Evolutionary conservation across 768 basidiomycete genomes (phyloP).

Genomic region (Pluteus cervinus): DNA sequence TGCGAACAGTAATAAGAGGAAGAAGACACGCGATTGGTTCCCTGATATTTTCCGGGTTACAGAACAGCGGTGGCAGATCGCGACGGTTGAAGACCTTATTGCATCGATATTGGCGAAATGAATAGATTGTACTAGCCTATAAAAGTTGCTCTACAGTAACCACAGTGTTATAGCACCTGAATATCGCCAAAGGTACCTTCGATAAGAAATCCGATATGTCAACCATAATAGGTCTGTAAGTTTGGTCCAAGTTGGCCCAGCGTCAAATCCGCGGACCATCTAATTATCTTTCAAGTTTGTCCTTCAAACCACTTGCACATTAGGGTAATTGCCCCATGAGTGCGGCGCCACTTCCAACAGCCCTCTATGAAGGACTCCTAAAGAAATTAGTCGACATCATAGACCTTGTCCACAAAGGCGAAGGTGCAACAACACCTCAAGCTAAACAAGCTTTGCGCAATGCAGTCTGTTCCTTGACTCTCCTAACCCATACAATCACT

Average conservation of each 20-base stretch:
- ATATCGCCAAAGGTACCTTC: too few species aligned
- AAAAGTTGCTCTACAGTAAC: too few species aligned
- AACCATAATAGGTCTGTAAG: too few species aligned
- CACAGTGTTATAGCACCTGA: too few species aligned
- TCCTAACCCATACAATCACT: not conserved
- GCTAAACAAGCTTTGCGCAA: slow-evolving; percentile 63
- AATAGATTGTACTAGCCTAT: slow-evolving; percentile 3
- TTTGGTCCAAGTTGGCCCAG: too few species aligned
- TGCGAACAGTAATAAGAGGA: too few species aligned
- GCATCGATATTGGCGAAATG: not conserved
- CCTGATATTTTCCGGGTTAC: slow-evolving; percentile 44
- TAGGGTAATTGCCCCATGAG: too few species aligned
- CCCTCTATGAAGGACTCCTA: slow-evolving; percentile 51
- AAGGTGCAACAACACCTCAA: slow-evolving; percentile 48
- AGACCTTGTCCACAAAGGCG: slow-evolving; percentile 51
- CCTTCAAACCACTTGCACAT: too few species aligned
- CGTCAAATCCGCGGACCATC: too few species aligned
- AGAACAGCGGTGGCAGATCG: slow-evolving; percentile 41
- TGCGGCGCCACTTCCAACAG: slow-evolving; percentile 33
- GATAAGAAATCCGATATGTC: too few species aligned
- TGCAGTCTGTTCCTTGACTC: slow-evolving; percentile 37
- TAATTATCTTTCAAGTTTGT: too few species aligned
- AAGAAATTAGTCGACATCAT: slow-evolving; percentile 56
- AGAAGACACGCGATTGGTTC: slow-evolving; percentile 44
- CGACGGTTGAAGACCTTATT: slow-evolving; percentile 32